Conservation (phyloP, 2,329 filamentous ascomycete species). For the Gaeumannomyces tritici region DNA sequence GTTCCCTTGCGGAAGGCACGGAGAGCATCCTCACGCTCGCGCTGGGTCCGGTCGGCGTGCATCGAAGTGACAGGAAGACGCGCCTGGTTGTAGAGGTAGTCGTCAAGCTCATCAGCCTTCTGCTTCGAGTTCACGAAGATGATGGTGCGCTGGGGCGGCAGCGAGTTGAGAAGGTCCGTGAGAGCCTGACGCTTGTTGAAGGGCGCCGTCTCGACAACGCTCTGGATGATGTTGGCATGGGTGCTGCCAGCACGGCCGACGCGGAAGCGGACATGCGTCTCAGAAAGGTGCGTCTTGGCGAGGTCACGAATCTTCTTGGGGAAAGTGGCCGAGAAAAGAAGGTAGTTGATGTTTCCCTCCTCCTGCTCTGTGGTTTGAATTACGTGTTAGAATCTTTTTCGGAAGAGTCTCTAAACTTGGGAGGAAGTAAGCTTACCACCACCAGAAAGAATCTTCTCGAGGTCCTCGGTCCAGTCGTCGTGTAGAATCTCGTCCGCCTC, state of each 20-base stretch:
- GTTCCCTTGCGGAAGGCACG: constrained; percentile 69
- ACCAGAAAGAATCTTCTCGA: constrained; percentile 68
- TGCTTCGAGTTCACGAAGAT: constrained; percentile 83
- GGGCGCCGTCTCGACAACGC: constrained; percentile 58
- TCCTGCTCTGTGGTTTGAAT: constrained; percentile 50
- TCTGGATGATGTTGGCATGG: constrained; percentile 74
- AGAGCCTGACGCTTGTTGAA: constrained; percentile 60
- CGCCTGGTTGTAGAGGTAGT: constrained; percentile 71
- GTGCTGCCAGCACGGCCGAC: constrained; percentile 82
- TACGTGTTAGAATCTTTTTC: constrained; percentile 13
- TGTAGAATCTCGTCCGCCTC: constrained; percentile 92
- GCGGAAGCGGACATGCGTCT: constrained; percentile 68
- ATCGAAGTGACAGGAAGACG: constrained; percentile 75
- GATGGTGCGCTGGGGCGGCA: constrained; percentile 67
- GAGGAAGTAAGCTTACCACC: constrained; percentile 52
- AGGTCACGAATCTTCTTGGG: constrained; percentile 68
- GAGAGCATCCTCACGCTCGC: constrained; percentile 86
- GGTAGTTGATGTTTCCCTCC: constrained; percentile 55
- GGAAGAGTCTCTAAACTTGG: neutral
- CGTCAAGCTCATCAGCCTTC: constrained; percentile 74
- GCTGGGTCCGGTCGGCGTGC: constrained; percentile 77
- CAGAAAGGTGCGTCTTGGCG: constrained; percentile 65
- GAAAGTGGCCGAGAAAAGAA: constrained; percentile 95
- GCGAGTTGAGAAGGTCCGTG: constrained; percentile 60
- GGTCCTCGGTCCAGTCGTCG: constrained; percentile 66